Base-by-base conservation (phyloP, 768 basidiomycete genomes). In the Daedalea quercina region DNA sequence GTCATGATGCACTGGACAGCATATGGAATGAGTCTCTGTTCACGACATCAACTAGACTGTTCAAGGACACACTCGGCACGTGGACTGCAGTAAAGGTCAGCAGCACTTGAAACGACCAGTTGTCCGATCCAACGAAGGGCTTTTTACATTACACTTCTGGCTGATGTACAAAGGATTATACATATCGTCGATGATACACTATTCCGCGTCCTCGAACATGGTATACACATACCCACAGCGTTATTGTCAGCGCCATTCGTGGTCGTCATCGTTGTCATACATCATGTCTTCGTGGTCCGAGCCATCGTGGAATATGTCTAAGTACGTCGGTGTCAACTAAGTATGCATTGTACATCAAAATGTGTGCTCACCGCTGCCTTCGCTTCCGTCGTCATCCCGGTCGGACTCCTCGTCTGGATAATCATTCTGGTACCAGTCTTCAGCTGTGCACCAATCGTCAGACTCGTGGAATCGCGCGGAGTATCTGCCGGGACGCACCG, bases 351-450 rank as follows among this genome's bases (percentile, higher is more conserved):
- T 37, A 3, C 19, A 33, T 25, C 6, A 42, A n/a, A n/a, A n/a
- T n/a, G 24, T 20, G 42, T 2, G 56, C 56, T 42, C 44, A 58
- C 60, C 60, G 37, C 57, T 60, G 9, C 52, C 56, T 12, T 58
- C 60, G 53, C 57, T 53, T 19, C 54, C 42, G 28, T 56, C 59
- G 3, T 46, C 43, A 11, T 54, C 53, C 20, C 54, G 56, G 26
- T 44, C 41, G 23, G 73, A 69, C 48, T 83, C 81, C 46, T 84
- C 88, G 24, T 89, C 87, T 4, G 88, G 88, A 58, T 91, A 91
- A 62, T 91, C 88, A 54, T 91, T 91, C 60, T 80, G 87, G 68
- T 89, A 90, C 61, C 84, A 89, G 57, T 88, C 87, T 66, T 91
- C 88, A 17, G 84, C 88, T 90, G 59, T 4, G 49, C 8, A 44